A percentile compares a stretch with the other conserved stretches of the same genome.
Evolutionary conservation across 2,329 filamentous ascomycete species (phyloP).

Genomic region (Arachnopeziza araneosa): DNA sequence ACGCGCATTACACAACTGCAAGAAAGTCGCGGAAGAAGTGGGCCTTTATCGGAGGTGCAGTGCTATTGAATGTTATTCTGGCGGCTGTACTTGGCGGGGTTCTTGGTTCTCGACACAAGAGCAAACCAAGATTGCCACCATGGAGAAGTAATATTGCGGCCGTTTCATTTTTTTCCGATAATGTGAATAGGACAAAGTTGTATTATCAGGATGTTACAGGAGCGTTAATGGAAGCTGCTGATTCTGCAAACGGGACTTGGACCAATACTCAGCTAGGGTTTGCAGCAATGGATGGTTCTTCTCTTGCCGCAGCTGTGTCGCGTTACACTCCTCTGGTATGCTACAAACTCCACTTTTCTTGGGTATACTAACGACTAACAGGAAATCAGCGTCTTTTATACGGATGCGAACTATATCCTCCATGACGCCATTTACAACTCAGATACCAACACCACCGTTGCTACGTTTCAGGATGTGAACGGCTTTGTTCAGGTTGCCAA

Average conservation of each 20-base stretch:
- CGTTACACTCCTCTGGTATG: conserved; percentile 5
- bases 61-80: conserved; percentile 1
- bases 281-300: conserved; percentile 5
- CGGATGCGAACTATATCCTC: conserved; percentile 8
- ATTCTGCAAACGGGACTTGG: conserved; percentile 6
- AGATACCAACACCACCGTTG: conserved; percentile 8
- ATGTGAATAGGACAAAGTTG: conserved; percentile 7
- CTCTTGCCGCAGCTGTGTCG: conserved; percentile 14
- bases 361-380: conserved; percentile 1
- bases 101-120: conserved; percentile 1
- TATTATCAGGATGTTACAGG: conserved; percentile 15
- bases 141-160: conserved; percentile 10
- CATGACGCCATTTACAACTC: conserved; percentile 14
- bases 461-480: conserved; percentile 13
- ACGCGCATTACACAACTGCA: background rate
- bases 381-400: conserved; percentile 16
- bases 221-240: conserved; percentile 9
- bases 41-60: background rate
- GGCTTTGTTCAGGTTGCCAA: conserved; percentile 12
- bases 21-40: background rate
- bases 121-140: background rate
- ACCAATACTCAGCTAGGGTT: conserved; percentile 4
- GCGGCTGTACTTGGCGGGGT: conserved; percentile 10
- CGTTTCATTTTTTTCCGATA: conserved; percentile 6
- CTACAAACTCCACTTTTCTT: background rate